Conservation (phyloP, 192 early-diverging fungal species). For the Coemansia sp. region DNA sequence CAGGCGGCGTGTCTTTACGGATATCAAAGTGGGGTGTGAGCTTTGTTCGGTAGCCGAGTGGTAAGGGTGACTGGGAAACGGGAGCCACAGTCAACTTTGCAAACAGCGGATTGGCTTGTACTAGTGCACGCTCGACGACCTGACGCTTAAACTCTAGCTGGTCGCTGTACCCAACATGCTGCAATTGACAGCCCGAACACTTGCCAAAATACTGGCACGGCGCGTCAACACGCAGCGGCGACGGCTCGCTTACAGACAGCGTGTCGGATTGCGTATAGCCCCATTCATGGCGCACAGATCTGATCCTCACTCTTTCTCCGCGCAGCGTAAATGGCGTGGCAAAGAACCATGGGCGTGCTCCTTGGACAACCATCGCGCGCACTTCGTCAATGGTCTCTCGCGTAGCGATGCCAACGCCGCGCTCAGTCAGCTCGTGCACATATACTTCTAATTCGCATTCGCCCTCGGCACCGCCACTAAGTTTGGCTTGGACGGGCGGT, state of each 20-base stretch:
- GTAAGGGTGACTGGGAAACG: slow-evolving; percentile 55
- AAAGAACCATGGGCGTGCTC: slow-evolving; percentile 42
- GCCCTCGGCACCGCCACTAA: slow-evolving; percentile 16
- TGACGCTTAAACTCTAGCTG: slow-evolving; percentile 61
- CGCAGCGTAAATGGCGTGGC: slow-evolving; percentile 34
- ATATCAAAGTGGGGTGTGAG: slow-evolving; percentile 65
- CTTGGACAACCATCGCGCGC: slow-evolving; percentile 14
- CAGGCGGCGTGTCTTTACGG: slow-evolving; percentile 46
- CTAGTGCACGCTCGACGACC: slow-evolving; percentile 55
- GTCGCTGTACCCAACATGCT: slow-evolving; percentile 58
- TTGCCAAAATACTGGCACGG: slow-evolving; percentile 59
- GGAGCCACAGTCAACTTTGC: slow-evolving; percentile 38
- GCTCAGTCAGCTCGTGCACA: slow-evolving; percentile 43
- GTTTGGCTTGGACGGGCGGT: slow-evolving; percentile 38
- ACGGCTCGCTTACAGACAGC: slow-evolving; percentile 18
- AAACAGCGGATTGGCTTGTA: slow-evolving; percentile 46
- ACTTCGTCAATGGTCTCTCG: slow-evolving; percentile 29
- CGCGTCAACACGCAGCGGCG: slow-evolving; percentile 46
- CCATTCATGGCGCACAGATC: slow-evolving; percentile 47
- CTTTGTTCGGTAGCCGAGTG: slow-evolving; percentile 64
- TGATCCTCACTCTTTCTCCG: slow-evolving; percentile 34
- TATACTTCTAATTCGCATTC: slow-evolving; percentile 40
- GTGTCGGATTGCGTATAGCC: slow-evolving; percentile 49
- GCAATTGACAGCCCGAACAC: slow-evolving; percentile 64
- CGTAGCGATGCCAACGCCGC: slow-evolving; percentile 41